A percentile compares a stretch with the other conserved stretches of the same genome.
phyloP scores from a whole-genome alignment of 768 basidiomycete genomes.

The Boletus sp. region DNA sequence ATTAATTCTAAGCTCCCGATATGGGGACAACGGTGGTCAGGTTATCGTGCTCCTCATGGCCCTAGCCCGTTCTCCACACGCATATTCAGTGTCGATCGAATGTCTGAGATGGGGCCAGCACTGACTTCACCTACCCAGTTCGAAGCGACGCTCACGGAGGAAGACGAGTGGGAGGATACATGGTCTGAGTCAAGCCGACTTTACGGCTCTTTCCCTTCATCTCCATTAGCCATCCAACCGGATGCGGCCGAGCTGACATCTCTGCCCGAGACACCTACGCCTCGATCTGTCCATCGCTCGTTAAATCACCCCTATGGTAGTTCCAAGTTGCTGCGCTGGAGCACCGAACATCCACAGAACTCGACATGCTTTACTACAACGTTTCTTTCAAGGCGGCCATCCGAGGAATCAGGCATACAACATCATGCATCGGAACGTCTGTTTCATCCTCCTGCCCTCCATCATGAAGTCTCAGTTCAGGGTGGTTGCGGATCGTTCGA shows the following conservation, averaged over 20 bases:
- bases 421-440: neutral
- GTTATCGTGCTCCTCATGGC: slow-evolving; percentile 20
- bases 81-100: slow-evolving; percentile 16
- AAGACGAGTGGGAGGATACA: slow-evolving; percentile 18
- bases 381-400: neutral
- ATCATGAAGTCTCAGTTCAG: neutral
- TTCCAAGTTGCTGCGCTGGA: neutral
- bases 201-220: slow-evolving; percentile 5
- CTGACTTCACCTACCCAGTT: slow-evolving; percentile 24
- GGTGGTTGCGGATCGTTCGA: neutral
- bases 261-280: neutral
- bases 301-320: neutral
- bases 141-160: slow-evolving; percentile 12
- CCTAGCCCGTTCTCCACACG: slow-evolving; percentile 27
- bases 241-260: neutral
- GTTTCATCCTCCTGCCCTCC: neutral
- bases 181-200: slow-evolving; percentile 12
- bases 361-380: neutral
- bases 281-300: neutral
- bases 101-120: slow-evolving; percentile 20
- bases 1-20: slow-evolving; percentile 23
- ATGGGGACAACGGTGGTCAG: slow-evolving; percentile 33
- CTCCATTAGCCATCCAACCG: slow-evolving; percentile 7
- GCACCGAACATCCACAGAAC: neutral
- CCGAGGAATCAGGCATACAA: neutral